phyloP scores from a whole-genome alignment of 495 filamentous ascomycete species.

The Cladorrhinum samala region DNA sequence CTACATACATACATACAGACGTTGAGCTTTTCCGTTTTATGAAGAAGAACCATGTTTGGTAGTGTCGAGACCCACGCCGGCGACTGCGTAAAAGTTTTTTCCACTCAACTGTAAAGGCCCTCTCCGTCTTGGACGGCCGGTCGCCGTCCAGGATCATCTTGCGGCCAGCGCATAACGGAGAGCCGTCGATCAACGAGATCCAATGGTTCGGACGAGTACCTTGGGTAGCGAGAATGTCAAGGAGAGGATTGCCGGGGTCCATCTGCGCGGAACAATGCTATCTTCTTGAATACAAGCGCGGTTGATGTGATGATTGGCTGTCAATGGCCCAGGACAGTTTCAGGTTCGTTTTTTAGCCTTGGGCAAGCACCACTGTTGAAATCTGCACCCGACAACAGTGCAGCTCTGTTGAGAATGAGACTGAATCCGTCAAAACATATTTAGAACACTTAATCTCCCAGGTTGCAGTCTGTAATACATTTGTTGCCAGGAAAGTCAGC shows the following conservation, averaged over 20 bases:
- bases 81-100: slow-evolving; percentile 1
- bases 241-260: slow-evolving; percentile 7
- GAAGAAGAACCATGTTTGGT: slow-evolving; percentile 8
- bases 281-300: slow-evolving; percentile 20
- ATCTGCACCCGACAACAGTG: background rate
- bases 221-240: slow-evolving; percentile 8
- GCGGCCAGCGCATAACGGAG: slow-evolving; percentile 24
- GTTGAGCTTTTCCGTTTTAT: slow-evolving; percentile 13
- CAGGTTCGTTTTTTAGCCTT: slow-evolving; percentile 30
- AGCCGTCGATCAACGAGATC: slow-evolving; percentile 17
- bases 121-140: slow-evolving; percentile 3
- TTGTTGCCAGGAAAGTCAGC: background rate
- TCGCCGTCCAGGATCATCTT: slow-evolving; percentile 8
- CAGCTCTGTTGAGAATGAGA: background rate
- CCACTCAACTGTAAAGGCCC: background rate
- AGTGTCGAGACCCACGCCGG: slow-evolving; percentile 3
- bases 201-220: slow-evolving; percentile 22
- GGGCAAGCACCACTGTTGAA: slow-evolving; percentile 8
- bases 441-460: background rate
- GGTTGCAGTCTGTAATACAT: background rate
- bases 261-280: slow-evolving; percentile 10
- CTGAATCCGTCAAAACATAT: too few species aligned
- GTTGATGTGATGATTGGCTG: slow-evolving; percentile 25
- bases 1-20: background rate
- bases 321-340: slow-evolving; percentile 22